These are phyloP conservation scores for Aspergillus sojae DNA, from an alignment of 2,329 filamentous ascomycete species.

Conservation along the genomic window DNA sequence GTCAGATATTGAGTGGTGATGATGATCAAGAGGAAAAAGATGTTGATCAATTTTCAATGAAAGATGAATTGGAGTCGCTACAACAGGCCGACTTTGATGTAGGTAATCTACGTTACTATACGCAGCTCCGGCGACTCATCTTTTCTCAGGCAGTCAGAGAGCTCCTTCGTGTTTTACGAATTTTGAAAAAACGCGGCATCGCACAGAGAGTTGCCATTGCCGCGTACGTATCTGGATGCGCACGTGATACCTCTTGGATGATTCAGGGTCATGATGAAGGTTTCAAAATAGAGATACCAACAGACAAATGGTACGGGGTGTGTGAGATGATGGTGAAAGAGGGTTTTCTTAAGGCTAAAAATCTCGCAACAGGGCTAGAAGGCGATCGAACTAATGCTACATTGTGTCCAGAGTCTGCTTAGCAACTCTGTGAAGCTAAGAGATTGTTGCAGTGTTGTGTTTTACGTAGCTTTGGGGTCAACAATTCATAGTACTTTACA, in stretches of 20 bases:
- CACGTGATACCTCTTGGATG: background rate
- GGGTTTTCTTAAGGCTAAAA: background rate
- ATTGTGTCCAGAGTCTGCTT: background rate
- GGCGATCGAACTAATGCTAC: background rate
- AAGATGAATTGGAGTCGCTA: background rate
- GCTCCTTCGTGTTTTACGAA: background rate
- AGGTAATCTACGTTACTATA: background rate
- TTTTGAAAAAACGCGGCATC: background rate
- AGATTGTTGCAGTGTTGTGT: background rate
- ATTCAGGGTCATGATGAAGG: background rate
- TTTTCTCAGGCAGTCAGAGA: background rate
- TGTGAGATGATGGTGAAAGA: background rate
- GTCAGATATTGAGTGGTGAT: background rate
- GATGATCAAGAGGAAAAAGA: background rate
- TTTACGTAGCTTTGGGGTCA: background rate
- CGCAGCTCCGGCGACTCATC: background rate
- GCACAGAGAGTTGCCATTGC: background rate
- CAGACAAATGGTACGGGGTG: background rate
- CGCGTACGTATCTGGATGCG: background rate
- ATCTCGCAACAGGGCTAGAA: background rate
- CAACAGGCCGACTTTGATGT: background rate
- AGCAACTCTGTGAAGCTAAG: background rate
- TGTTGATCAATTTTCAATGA: background rate
- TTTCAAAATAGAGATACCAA: background rate
- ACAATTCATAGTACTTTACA: background rate